phyloP scores from a whole-genome alignment of 345 rosid species.

The Salix brachista region DNA sequence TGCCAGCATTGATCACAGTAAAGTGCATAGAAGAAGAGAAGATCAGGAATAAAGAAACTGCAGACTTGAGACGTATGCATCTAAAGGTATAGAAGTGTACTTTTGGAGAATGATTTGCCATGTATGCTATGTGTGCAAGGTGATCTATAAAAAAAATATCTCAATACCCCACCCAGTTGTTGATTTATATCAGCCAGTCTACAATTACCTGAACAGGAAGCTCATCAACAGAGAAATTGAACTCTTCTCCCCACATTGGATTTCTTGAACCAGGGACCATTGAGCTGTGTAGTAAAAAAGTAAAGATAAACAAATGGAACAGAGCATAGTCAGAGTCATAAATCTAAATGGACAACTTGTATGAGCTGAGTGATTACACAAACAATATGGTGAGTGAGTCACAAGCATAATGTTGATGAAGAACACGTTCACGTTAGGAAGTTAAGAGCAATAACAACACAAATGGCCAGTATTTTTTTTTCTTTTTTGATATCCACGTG shows the following conservation, averaged over 20 bases:
- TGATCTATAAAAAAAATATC: background rate
- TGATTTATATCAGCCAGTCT: background rate
- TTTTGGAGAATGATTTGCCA: too few relatives aligned
- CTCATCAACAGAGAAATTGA: slow-evolving; percentile 79
- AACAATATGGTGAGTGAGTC: background rate
- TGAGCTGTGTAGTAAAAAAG: slow-evolving; percentile 51
- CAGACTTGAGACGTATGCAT: background rate
- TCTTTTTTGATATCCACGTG: background rate
- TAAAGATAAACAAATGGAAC: background rate
- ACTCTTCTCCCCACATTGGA: slow-evolving; percentile 99
- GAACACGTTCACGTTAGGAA: background rate
- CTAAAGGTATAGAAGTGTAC: background rate
- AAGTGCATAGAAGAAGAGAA: background rate
- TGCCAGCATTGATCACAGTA: background rate
- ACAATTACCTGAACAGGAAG: slow-evolving; percentile 80
- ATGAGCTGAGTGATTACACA: background rate
- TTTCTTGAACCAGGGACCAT: slow-evolving; percentile 98
- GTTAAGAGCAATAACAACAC: background rate
- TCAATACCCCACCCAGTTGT: background rate
- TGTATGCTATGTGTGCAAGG: too few relatives aligned
- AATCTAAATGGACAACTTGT: background rate
- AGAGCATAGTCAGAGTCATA: background rate
- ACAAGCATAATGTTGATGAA: background rate
- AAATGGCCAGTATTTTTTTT: background rate
- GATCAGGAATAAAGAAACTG: background rate